These are phyloP conservation scores for Striga hermonthica DNA, from an alignment of 305 asterid genomes.

Conservation along the genomic window DNA sequence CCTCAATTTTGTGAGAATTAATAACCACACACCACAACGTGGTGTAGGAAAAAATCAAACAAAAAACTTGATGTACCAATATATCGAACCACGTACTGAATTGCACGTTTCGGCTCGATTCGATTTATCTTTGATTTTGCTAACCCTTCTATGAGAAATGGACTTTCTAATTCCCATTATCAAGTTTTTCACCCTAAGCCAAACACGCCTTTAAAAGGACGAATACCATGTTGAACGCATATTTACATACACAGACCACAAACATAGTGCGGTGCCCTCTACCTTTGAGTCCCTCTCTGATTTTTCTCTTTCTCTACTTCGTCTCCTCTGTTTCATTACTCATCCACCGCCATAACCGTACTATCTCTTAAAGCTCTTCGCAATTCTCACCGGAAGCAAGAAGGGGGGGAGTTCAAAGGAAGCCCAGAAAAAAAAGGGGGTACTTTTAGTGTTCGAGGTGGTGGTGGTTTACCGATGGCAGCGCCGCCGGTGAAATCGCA, in stretches of 20 bases:
- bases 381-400: background rate
- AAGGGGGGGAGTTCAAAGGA: background rate
- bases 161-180: too few species aligned
- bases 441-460: slow-evolving; percentile 22
- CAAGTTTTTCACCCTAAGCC: slow-evolving; percentile 22
- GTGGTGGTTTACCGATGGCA: slow-evolving; percentile 44
- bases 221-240: slow-evolving; percentile 33
- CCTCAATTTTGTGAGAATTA: too few species aligned
- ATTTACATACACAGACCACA: slow-evolving; percentile 19
- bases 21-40: too few species aligned
- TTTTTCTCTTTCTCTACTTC: slow-evolving; percentile 26
- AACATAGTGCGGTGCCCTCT: slow-evolving; percentile 34
- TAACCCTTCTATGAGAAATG: too few species aligned
- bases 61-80: too few species aligned
- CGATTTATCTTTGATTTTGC: too few species aligned
- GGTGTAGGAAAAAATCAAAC: too few species aligned
- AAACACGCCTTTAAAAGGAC: slow-evolving; percentile 24
- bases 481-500: slow-evolving; percentile 67
- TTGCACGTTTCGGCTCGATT: too few species aligned
- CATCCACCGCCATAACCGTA: slow-evolving; percentile 24
- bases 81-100: too few species aligned
- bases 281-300: background rate
- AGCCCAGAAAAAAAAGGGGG: background rate
- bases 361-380: slow-evolving; percentile 3
- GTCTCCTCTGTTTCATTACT: slow-evolving; percentile 42